These are phyloP conservation scores for Sphaerulina populicola DNA, from an alignment of 2,329 filamentous ascomycete species.

Conservation along the genomic window DNA sequence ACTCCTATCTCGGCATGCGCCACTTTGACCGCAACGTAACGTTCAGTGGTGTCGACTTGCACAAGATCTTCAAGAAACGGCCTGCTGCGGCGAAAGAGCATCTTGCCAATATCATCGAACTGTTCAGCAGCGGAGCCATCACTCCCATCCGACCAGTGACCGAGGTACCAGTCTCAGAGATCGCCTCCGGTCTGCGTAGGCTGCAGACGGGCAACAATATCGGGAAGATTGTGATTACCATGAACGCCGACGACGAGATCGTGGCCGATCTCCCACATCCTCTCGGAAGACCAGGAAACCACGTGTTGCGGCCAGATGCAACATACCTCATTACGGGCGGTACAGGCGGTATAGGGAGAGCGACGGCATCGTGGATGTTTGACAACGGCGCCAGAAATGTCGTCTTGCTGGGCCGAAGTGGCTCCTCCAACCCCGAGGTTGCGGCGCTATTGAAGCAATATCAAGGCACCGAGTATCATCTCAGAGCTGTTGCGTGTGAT, in stretches of 20 bases:
- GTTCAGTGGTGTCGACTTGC: not conserved
- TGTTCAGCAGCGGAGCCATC: too few relatives aligned
- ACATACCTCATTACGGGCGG: conserved; percentile 13
- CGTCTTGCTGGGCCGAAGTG: conserved; percentile 4
- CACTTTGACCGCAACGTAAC: conserved; percentile 10
- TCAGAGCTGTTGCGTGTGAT: too few relatives aligned
- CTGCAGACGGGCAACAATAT: conserved; percentile 7
- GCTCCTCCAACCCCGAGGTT: not conserved
- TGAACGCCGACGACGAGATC: not conserved
- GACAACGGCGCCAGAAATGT: conserved; percentile 9
- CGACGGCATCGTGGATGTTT: conserved; percentile 9
- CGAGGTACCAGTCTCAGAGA: not conserved
- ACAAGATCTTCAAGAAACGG: too few relatives aligned
- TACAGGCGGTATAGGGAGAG: conserved; percentile 9
- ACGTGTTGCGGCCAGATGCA: not conserved
- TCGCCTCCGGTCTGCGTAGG: not conserved
- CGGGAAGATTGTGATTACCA: conserved; percentile 8
- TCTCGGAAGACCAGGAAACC: not conserved
- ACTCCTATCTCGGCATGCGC: conserved; percentile 15
- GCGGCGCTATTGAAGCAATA: too few relatives aligned
- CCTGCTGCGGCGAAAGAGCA: too few relatives aligned
- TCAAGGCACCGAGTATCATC: too few relatives aligned
- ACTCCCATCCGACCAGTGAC: not conserved
- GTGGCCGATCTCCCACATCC: not conserved
- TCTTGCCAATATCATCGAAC: too few relatives aligned